These are phyloP conservation scores for Glutinoglossum americanum DNA, from an alignment of 495 filamentous ascomycete species.

Conservation along the genomic window DNA sequence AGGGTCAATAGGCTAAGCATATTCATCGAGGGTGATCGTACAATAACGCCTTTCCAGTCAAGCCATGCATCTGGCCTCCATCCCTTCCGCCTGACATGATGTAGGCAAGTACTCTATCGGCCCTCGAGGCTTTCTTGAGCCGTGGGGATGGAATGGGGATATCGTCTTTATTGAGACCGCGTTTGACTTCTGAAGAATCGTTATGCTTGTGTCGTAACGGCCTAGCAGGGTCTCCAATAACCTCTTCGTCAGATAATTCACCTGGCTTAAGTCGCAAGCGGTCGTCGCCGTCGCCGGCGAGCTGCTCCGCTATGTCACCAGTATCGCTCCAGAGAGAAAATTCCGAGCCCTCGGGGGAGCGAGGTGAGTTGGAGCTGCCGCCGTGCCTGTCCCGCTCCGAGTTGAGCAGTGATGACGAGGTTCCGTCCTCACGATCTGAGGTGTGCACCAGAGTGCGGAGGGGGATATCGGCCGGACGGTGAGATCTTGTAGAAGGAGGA, in stretches of 20 bases:
- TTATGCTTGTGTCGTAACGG: conserved; percentile 27
- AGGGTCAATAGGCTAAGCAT: neutral
- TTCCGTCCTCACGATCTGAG: conserved; percentile 22
- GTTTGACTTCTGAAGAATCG: conserved; percentile 11
- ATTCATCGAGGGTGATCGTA: conserved; percentile 22
- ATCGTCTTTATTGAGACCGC: conserved; percentile 49
- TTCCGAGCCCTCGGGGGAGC: conserved; percentile 41
- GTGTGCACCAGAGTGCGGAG: conserved; percentile 32
- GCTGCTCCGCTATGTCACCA: conserved; percentile 80
- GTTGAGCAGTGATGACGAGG: conserved; percentile 10
- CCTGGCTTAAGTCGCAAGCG: conserved; percentile 43
- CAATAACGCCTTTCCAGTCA: conserved; percentile 90
- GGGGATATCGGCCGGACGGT: conserved; percentile 39
- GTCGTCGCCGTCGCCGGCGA: conserved; percentile 41
- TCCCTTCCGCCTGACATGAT: conserved; percentile 67
- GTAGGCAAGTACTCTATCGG: conserved; percentile 45
- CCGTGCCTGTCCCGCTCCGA: conserved; percentile 29
- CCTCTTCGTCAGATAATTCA: conserved; percentile 37
- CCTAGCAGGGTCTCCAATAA: conserved; percentile 20
- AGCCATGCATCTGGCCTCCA: conserved; percentile 52
- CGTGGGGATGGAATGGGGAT: conserved; percentile 59
- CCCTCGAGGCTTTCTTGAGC: conserved; percentile 35
- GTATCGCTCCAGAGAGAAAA: conserved; percentile 80
- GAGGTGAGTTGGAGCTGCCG: conserved; percentile 8
- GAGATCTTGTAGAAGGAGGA: conserved; percentile 18